These are phyloP conservation scores for Ceratocystis albifundus DNA, from an alignment of 2,329 filamentous ascomycete genomes.

Conservation along the genomic window DNA sequence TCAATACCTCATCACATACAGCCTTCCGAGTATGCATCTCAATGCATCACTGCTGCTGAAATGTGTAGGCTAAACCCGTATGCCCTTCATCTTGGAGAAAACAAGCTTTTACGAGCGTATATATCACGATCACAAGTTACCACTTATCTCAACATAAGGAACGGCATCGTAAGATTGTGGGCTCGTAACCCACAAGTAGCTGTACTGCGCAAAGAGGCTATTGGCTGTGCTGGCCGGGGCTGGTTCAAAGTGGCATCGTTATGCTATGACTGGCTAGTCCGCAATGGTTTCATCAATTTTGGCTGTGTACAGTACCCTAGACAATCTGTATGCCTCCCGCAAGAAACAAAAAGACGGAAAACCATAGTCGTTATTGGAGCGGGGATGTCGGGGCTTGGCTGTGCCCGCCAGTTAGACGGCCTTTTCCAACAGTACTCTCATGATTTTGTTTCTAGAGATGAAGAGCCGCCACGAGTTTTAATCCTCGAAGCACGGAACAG, in stretches of 20 bases:
- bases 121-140: slow-evolving; percentile 85
- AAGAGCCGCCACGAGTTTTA: slow-evolving; percentile 61
- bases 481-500: slow-evolving; percentile 78
- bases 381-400: slow-evolving; percentile 85
- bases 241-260: slow-evolving; percentile 85
- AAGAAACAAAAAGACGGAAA: slow-evolving; percentile 43
- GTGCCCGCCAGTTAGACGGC: slow-evolving; percentile 81
- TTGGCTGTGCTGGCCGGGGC: slow-evolving; percentile 76
- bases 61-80: slow-evolving; percentile 84
- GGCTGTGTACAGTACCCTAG: slow-evolving; percentile 51
- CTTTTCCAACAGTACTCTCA: slow-evolving; percentile 70
- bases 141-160: slow-evolving; percentile 89
- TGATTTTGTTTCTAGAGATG: slow-evolving; percentile 51
- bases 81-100: slow-evolving; percentile 73
- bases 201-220: slow-evolving; percentile 72
- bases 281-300: slow-evolving; percentile 91
- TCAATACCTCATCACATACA: slow-evolving; percentile 71
- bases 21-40: slow-evolving; percentile 69
- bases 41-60: slow-evolving; percentile 82
- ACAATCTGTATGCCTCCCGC: slow-evolving; percentile 43
- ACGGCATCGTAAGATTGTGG: slow-evolving; percentile 87
- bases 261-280: slow-evolving; percentile 84
- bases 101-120: slow-evolving; percentile 64
- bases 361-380: slow-evolving; percentile 82
- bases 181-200: slow-evolving; percentile 70